Evolutionary conservation across 805 yeast species (phyloP), one percentile per base, ranked within the genome.

Genomic region (Metschnikowia bowlesiae): DNA sequence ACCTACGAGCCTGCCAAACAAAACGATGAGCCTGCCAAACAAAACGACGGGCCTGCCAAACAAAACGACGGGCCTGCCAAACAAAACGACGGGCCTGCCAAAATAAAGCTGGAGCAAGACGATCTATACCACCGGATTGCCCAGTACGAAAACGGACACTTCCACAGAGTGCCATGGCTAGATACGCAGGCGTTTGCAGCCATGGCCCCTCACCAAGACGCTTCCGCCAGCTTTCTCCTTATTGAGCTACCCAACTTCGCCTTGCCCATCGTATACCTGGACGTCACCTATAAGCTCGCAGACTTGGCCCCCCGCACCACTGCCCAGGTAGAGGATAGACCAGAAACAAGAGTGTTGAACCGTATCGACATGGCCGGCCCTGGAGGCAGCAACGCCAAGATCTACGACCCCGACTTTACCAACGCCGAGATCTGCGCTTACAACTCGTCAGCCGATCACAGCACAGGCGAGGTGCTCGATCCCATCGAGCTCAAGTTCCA

Each of bases 401-500:
- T 78, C 26, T 73, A 74, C 53, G 84, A 80, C 53, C 75, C 75
- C 3, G 79, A 71, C 49, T 69, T 66, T 53, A 66, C 63, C 41
- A 46, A 31, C 34, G 44, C 51, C 8, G 49, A 52, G 6, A 47
- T 56, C 22, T 45, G 32, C n/a, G 51, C 36, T 33, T 56, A 48
- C 44, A 52, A 43, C 48, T 46, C 31, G 22, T 39, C 36, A 30
- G 45, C 43, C 41, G 44, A 34, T 50, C 46, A 31, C 47, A 46
- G 44, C 38, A 33, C 34, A 26, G 50, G 8, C 44, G 30, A 22
- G 28, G 49, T 45, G 22, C 33, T 39, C 51, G 96, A 92, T 60
- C 96, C 97, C 1, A 84, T 94, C 22, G 98, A 94, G 62, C 78
- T 83, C 55, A 94, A 92, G 64, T 89, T 86, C 62, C 82, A 96